Evolutionary conservation across 2,329 filamentous ascomycete species (phyloP), one percentile per base, ranked within the genome.

Genomic region (Claviceps fusiformis): DNA sequence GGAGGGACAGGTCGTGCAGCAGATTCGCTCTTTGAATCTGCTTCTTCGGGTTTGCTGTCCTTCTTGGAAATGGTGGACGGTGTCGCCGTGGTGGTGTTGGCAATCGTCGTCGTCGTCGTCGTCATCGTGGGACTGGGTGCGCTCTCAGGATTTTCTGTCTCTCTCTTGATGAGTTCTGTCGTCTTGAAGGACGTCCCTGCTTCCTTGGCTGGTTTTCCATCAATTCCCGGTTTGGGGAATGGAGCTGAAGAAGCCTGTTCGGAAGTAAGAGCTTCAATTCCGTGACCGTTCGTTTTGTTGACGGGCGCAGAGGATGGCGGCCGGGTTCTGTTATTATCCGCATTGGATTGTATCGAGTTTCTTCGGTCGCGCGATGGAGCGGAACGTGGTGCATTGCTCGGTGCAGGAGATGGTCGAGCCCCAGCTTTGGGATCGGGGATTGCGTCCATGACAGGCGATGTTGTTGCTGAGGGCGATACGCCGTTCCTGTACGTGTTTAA

Each of bases 381-480:
- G 13, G 87, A 84, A 47, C 85, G 80, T 56, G 81, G 73, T 35
- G 72, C 69, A 56, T 71, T 70, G 50, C 71, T 69, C 5, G 83
- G 83, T 9, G 77, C 80, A 33, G 86, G 85, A 45, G 85, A 87
- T 54, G 64, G 74, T 59, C 73, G 75, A 61, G 67, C 73, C 54
- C 67, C 70, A 60, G 71, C 75, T 59, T 77, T 77, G 2, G 71
- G 73, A 61, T 89, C 87, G 31, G 81, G 78, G 56, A 89, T 80
- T n/a, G 78, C 79, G 51, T 81, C 79, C 50, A 87, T 75, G 50
- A 90, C 77, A 19, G 89, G 88, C 1, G 90, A 92, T 1, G 89
- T 85, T n/a, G 82, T 80, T 59, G 85, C 74, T 3, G 83, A 84
- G 19, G 87, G 83, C 1, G 88, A 87, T 62, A 83, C 79, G 56